Evolutionary conservation across 345 rosid species (phyloP).

Genomic region (Reutealis trisperma): DNA sequence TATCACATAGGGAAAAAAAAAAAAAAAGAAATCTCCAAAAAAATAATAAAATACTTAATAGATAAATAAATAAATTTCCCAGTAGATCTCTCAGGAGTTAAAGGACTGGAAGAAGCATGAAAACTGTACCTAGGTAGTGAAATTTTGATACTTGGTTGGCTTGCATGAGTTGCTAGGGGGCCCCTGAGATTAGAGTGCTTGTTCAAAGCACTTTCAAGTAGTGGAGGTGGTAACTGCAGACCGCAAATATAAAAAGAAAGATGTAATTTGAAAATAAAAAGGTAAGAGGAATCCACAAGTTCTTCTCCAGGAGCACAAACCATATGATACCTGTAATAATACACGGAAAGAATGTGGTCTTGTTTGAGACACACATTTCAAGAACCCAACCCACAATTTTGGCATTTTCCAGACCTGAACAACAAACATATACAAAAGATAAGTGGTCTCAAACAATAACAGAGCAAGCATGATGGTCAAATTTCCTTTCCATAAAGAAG

Average conservation of each 20-base stretch:
- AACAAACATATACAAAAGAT: conserved; percentile 7
- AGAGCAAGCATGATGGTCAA: neutral
- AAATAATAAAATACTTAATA: neutral
- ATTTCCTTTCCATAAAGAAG: conserved; percentile 15
- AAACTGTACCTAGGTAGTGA: conserved; percentile 68
- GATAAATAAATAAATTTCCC: neutral
- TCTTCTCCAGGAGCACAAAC: neutral
- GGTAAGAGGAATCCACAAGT: conserved; percentile 1
- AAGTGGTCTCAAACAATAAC: neutral
- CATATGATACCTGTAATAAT: conserved; percentile 63
- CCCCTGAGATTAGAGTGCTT: conserved; percentile 74
- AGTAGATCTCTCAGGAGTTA: neutral
- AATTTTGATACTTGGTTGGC: conserved; percentile 59
- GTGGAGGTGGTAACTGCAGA: conserved; percentile 79
- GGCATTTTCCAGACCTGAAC: conserved; percentile 95
- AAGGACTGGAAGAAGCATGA: neutral
- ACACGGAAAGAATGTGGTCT: conserved; percentile 90
- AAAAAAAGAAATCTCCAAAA: neutral
- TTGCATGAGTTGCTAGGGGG: conserved; percentile 67
- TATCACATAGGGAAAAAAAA: neutral
- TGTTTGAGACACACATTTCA: conserved; percentile 93
- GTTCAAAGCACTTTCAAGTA: conserved; percentile 75
- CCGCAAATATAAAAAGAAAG: conserved; percentile 24
- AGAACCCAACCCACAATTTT: conserved; percentile 94
- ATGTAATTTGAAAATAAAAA: conserved; percentile 6